Conservation (phyloP, 495 filamentous ascomycete genomes). For the Aspergillus cavernicola region DNA sequence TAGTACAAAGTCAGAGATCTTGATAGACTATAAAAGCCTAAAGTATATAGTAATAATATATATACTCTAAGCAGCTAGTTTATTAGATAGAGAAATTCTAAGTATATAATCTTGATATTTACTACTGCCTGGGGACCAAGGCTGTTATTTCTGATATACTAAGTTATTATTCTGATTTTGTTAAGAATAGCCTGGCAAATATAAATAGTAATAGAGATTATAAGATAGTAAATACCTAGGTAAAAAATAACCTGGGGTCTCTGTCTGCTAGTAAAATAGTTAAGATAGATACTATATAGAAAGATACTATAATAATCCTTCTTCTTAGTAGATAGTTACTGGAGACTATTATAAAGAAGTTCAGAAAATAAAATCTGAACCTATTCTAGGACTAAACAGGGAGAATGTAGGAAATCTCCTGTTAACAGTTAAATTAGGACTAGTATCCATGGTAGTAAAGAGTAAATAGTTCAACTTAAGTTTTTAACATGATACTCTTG, state of each 20-base stretch:
- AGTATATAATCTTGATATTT: background rate
- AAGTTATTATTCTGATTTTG: background rate
- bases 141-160: background rate
- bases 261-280: background rate
- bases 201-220: background rate
- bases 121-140: background rate
- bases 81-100: slow-evolving; percentile 1
- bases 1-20: background rate
- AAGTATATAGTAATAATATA: background rate
- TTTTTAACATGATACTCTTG: too few species aligned
- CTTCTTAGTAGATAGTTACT: background rate
- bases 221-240: background rate
- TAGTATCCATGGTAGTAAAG: too few species aligned
- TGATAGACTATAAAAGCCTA: background rate
- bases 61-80: background rate
- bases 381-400: too few species aligned
- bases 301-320: background rate
- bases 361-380: too few species aligned
- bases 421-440: too few species aligned
- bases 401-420: too few species aligned
- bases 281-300: background rate
- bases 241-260: background rate
- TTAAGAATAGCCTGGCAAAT: background rate
- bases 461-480: too few species aligned
- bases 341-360: background rate